These are phyloP conservation scores for Ogataea glucozyma DNA, from an alignment of 805 yeast species.

Conservation along the genomic window DNA sequence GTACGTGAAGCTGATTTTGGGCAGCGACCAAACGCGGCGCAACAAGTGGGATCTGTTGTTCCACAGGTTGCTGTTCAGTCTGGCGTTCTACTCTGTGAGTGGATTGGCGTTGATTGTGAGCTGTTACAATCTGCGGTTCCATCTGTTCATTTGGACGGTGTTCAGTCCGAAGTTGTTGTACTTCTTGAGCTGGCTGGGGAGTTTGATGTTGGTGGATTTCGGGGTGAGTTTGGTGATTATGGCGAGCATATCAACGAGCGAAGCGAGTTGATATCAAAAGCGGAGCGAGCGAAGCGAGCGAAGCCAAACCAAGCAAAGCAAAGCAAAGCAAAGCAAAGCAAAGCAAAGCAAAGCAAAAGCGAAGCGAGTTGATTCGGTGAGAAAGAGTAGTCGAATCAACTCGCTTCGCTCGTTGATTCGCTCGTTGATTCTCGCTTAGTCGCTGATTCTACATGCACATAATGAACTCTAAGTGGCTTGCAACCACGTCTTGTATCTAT, in stretches of 20 bases:
- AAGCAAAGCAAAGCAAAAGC: too few relatives aligned
- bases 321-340: too few relatives aligned
- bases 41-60: conserved; percentile 40
- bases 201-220: conserved; percentile 45
- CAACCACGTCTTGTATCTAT: neutral
- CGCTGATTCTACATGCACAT: too few relatives aligned
- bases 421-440: too few relatives aligned
- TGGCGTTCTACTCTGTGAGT: conserved; percentile 59
- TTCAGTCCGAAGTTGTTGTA: conserved; percentile 90
- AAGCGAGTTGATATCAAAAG: too few relatives aligned
- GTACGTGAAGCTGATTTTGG: conserved; percentile 26
- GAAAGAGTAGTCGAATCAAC: too few relatives aligned
- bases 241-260: conserved; percentile 17
- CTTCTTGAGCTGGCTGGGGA: conserved; percentile 70
- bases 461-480: too few relatives aligned
- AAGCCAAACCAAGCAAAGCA: too few relatives aligned
- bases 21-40: conserved; percentile 9
- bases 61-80: conserved; percentile 38
- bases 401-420: too few relatives aligned
- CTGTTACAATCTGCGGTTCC: conserved; percentile 75
- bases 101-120: conserved; percentile 63
- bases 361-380: too few relatives aligned
- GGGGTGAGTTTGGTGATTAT: conserved; percentile 26
- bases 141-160: conserved; percentile 95
- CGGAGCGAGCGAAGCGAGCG: too few relatives aligned